phyloP scores from a whole-genome alignment of 148 eudicot species.

The Silene uniflora region DNA sequence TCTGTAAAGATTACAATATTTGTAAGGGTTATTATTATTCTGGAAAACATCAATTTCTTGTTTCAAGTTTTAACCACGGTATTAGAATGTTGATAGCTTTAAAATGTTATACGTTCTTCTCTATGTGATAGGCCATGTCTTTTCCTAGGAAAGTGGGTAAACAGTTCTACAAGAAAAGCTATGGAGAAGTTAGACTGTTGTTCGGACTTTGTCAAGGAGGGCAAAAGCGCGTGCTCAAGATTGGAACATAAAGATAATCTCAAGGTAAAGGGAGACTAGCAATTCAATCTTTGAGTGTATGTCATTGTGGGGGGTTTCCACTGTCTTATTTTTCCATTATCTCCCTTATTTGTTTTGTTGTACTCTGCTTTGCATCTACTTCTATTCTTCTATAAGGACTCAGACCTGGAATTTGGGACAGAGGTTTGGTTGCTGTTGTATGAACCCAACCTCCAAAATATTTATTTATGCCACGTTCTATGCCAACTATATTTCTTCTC shows the following conservation, averaged over 20 bases:
- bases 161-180: constrained; percentile 25
- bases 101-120: constrained; percentile 7
- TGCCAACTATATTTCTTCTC: neutral
- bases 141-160: constrained; percentile 50
- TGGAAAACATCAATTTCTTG: constrained; percentile 8
- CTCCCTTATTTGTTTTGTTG: neutral
- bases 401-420: neutral
- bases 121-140: constrained; percentile 17
- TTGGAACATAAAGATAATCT: constrained; percentile 26
- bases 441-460: neutral
- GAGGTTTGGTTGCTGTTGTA: neutral
- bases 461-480: neutral
- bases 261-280: constrained; percentile 40
- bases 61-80: neutral
- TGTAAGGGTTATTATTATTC: neutral
- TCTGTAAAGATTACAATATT: too few species aligned
- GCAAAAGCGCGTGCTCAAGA: constrained; percentile 24
- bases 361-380: neutral
- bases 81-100: constrained; percentile 5
- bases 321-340: neutral
- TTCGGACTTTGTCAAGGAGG: constrained; percentile 18
- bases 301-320: neutral
- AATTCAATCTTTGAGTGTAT: neutral
- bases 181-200: constrained; percentile 25
- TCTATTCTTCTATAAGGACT: neutral